Evolutionary conservation across 139 green algal species (phyloP), one percentile per base, ranked within the genome.

Genomic region (Microglena sp.): DNA sequence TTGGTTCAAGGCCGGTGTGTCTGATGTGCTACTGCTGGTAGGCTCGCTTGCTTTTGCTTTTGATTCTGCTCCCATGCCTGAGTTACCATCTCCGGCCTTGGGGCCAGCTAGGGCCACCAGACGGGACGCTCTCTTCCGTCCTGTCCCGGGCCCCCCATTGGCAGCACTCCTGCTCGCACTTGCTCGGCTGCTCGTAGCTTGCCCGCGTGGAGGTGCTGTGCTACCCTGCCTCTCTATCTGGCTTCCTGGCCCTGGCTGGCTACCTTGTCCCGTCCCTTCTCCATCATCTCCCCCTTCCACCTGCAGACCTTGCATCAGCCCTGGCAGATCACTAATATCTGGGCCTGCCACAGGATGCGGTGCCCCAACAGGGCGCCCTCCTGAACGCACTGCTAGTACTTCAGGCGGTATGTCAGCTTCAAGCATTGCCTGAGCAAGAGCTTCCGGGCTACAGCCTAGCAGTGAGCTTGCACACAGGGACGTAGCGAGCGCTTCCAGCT

Each of bases 131-230:
- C 8, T 32, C 18, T 8, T 43, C 55, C 3, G 5, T 33, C 6
- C 33, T 22, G 40, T 24, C 33, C 55, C 40, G 27, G 22, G 18
- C 6, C 24, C 58, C 22, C 67, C 28, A 1, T 33, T 29, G 0
- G 28, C 29, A 0, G 59, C 33, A 22, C 53, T 32, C 44, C 40
- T 43, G 70, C 63, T 73, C 28, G n/a, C 56, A 40, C 40, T 55
- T 56, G 58, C 32, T 43, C 27, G 24, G 31, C 56, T 21, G 27
- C 53, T n/a, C 35, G 59, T 50, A 33, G 5, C 30, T 32, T 55
- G 24, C 32, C 11, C 0, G n/a, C 28, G 7, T 24, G 58, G 56
- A 70, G 45, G 21, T 21, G 44, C 53, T n/a, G n/a, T n/a, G n/a
- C n/a, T n/a, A n/a, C n/a, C n/a, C n/a, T n/a, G n/a, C n/a, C n/a